Evolutionary conservation across 2,329 filamentous ascomycete species (phyloP), one percentile per base, ranked within the genome.

Genomic region (Sclerotinia borealis): DNA sequence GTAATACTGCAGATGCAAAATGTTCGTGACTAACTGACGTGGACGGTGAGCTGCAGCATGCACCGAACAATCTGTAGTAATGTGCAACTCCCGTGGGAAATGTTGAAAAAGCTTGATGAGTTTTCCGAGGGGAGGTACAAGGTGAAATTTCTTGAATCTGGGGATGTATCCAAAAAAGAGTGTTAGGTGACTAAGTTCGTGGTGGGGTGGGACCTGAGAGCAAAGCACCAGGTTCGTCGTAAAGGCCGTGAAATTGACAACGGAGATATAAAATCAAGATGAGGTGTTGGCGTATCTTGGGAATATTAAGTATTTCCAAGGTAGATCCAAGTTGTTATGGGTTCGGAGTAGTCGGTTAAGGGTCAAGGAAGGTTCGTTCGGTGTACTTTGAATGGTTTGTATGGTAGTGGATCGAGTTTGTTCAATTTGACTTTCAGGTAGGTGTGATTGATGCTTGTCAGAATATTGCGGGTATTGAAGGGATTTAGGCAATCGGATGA

Each of bases 1-100:
- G 71, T 72, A 68, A 70, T 69, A 73, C 71, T 54, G 68, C 71
- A 72, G 71, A 61, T 65, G 63, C 64, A 59, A 56, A 69, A 68
- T 65, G 63, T 68, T 70, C 63, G 69, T 68, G 69, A 68, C 59
- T 50, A 63, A 66, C 63, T 69, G 67, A 72, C 66, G 66, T 69
- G 67, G 64, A 68, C 65, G 65, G 64, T 67, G 66, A 68, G 63
- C 65, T 68, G 68, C 68, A 69, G 68, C 63, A 64, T 61, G 60
- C 54, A 64, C 63, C 65, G 61, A 65, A 47, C 34, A 48, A 65
- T 50, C 64, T 51, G 41, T 63, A 52, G 60, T 51, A 54, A 39
- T 64, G 69, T 71, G 67, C 65, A 68, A 71, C 68, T 65, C 66
- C 62, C 48, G 62, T 64, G 49, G 59, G 52, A 49, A 54, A 59